Conservation (phyloP, 192 early-diverging fungal genomes). For the Umbelopsis isabellina region DNA sequence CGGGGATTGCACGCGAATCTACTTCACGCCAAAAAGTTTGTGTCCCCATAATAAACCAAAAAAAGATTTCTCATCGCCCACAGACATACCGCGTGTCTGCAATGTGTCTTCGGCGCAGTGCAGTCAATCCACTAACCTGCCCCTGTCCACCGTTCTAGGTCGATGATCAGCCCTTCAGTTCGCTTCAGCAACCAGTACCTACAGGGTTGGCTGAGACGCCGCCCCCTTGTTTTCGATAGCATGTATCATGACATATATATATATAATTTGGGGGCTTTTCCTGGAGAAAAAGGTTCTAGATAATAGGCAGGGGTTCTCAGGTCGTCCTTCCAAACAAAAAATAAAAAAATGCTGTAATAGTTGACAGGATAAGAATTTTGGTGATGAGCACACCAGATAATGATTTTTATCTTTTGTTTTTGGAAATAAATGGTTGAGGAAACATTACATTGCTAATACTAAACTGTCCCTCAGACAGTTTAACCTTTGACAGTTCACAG, state of each 20-base stretch:
- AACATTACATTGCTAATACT: not conserved
- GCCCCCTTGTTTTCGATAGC: too few species aligned
- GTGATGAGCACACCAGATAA: too few species aligned
- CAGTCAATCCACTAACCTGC: slow-evolving; percentile 8
- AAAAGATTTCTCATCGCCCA: slow-evolving; percentile 8
- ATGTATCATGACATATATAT: too few species aligned
- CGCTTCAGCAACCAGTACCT: too few species aligned
- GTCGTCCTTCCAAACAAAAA: too few species aligned
- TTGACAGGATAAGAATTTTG: too few species aligned
- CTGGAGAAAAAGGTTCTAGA: too few species aligned
- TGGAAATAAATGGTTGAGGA: not conserved
- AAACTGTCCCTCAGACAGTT: not conserved
- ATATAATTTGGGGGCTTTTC: too few species aligned
- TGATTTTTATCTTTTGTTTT: too few species aligned
- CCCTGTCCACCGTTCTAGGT: not conserved
- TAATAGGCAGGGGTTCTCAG: too few species aligned
- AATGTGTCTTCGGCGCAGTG: slow-evolving; percentile 19
- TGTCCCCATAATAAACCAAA: slow-evolving; percentile 7
- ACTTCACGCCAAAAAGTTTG: slow-evolving; percentile 10
- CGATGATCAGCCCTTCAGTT: not conserved
- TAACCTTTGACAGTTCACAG: not conserved
- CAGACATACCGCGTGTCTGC: slow-evolving; percentile 23
- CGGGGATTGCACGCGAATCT: slow-evolving; percentile 12
- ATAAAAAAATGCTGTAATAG: too few species aligned
- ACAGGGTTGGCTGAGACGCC: not conserved